phyloP scores from a whole-genome alignment of 1,284 basidiomycete species.

The Cryptococcus sp. region DNA sequence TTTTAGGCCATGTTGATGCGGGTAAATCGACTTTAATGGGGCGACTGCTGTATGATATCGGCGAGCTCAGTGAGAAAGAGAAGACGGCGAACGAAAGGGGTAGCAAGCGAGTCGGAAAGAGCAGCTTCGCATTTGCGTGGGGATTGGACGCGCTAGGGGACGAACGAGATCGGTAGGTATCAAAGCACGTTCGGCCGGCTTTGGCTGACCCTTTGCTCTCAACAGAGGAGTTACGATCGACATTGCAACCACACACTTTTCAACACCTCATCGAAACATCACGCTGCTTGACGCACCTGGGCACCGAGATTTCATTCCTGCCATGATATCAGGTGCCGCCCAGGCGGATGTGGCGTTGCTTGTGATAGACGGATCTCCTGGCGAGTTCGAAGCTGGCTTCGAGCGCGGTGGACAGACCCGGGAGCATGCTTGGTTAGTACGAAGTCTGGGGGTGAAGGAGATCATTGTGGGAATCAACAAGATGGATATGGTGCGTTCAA shows the following conservation, averaged over 20 bases:
- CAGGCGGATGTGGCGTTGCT: slow-evolving; percentile 95
- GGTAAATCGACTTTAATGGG: slow-evolving; percentile 99
- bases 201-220: not conserved
- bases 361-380: slow-evolving; percentile 87
- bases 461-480: slow-evolving; percentile 94
- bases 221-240: slow-evolving; percentile 95
- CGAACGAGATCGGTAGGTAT: slow-evolving; percentile 79
- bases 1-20: slow-evolving; percentile 91
- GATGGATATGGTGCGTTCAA: slow-evolving; percentile 71
- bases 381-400: slow-evolving; percentile 96
- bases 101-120: slow-evolving; percentile 87
- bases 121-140: slow-evolving; percentile 98
- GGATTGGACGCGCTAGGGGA: slow-evolving; percentile 90
- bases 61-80: slow-evolving; percentile 81
- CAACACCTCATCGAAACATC: slow-evolving; percentile 75
- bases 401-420: slow-evolving; percentile 93
- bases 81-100: slow-evolving; percentile 83
- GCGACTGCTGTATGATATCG: slow-evolving; percentile 86
- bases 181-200: not conserved
- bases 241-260: slow-evolving; percentile 80
- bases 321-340: slow-evolving; percentile 98
- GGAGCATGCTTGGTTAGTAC: slow-evolving; percentile 88
- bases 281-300: slow-evolving; percentile 96
- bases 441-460: slow-evolving; percentile 92
- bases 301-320: slow-evolving; percentile 96